phyloP scores from a whole-genome alignment of 1,139 yeast genomes.

The Geotrichum aggregatum region DNA sequence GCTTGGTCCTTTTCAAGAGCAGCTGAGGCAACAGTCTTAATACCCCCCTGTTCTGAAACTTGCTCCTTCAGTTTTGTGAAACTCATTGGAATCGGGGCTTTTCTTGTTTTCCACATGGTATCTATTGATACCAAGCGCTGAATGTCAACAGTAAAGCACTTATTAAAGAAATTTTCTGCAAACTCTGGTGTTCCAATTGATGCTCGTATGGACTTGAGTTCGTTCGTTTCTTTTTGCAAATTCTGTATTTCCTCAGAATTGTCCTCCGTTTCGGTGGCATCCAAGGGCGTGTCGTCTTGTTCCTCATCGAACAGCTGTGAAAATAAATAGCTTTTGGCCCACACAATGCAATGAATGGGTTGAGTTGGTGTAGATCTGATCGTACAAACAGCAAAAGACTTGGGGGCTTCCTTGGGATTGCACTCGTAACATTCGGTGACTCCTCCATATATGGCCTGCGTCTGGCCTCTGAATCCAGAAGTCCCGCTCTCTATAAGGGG shows the following conservation, averaged over 20 bases:
- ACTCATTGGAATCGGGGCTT: conserved; percentile 60
- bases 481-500: conserved; percentile 94
- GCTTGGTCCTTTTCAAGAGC: conserved; percentile 53
- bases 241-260: conserved; percentile 55
- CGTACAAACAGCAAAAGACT: conserved; percentile 91
- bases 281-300: conserved; percentile 50
- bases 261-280: conserved; percentile 41
- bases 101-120: conserved; percentile 71
- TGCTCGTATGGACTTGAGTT: conserved; percentile 57
- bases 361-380: conserved; percentile 94
- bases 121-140: conserved; percentile 67
- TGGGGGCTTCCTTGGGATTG: conserved; percentile 79
- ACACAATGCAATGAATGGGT: conserved; percentile 92
- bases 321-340: conserved; percentile 93
- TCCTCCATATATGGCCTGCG: conserved; percentile 83
- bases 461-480: conserved; percentile 89
- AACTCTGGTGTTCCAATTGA: conserved; percentile 40
- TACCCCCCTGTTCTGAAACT: conserved; percentile 18
- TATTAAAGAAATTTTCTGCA: conserved; percentile 39
- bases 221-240: conserved; percentile 69
- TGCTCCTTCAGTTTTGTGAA: conserved; percentile 30
- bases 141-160: conserved; percentile 66
- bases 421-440: conserved; percentile 92
- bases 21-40: conserved; percentile 23
- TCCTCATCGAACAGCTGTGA: conserved; percentile 65